Evolutionary conservation across 163 green algal genomes (phyloP), one percentile per base, ranked within the genome.

Genomic region (Prototheca wickerhamii): DNA sequence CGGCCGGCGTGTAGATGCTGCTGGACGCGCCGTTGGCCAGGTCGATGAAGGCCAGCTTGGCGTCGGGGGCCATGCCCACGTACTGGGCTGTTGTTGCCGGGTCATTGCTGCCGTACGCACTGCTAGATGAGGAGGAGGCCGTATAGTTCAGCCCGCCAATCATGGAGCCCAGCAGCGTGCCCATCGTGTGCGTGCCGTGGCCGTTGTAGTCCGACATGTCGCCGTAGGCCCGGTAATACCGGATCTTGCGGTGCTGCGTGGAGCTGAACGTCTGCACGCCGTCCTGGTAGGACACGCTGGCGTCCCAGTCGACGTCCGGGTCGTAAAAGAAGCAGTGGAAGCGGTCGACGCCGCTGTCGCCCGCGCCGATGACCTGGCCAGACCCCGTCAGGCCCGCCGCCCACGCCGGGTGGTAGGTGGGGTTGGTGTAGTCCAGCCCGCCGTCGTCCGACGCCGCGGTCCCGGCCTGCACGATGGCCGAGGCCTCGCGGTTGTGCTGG

Each of bases 291-390:
- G 23, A 46, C 10, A 60, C 33, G 0, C 3, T 6, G n/a, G 65
- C 58, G 20, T 52, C 21, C 63, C 62, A 76, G 32, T 76, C 62
- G 23, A 90, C 68, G 3, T 42, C 40, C 23, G 81, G 69, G 70
- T 96, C 90, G 1, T 35, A 51, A 62, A 97, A 95, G 71, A 82
- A 94, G 68, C 90, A 96, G 70, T 79, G 81, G 29, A 81, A 52
- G 32, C 77, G 73, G 67, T 94, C 84, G 25, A 97, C 46, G 40
- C 90, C 90, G 33, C 65, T 87, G 80, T 97, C 90, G 7, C 90
- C 90, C 21, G 81, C 77, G 44, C 88, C 90, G 8, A 95, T 72
- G 3, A 94, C 70, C 69, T 95, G 81, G 6, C 75, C 72, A 3
- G 65, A 42, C 12, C 90, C 90, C 12, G 65, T 76, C 21, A 84